These are phyloP conservation scores for Suhomyces ambrosiae DNA, from an alignment of 1,139 yeast species.

Conservation along the genomic window DNA sequence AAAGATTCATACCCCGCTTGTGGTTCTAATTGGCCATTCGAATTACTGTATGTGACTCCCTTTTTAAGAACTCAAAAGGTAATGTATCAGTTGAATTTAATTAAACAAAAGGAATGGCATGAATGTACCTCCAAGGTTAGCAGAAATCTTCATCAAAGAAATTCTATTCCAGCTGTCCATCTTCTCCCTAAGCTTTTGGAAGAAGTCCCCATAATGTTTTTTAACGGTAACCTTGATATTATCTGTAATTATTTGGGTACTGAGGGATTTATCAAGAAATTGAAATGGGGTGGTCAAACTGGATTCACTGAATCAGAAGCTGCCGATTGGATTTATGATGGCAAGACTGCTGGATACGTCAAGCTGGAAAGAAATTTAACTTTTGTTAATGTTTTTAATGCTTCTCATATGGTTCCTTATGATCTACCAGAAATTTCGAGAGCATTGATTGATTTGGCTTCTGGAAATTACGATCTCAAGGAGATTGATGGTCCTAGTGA, in stretches of 20 bases:
- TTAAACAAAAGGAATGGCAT: conserved; percentile 54
- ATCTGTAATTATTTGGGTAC: conserved; percentile 86
- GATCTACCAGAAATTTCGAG: conserved; percentile 73
- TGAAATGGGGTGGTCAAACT: conserved; percentile 66
- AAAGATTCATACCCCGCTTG: conserved; percentile 80
- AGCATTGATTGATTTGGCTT: conserved; percentile 62
- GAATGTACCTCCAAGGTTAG: conserved; percentile 76
- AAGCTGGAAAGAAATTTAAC: conserved; percentile 70
- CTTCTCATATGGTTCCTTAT: conserved; percentile 95
- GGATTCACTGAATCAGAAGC: conserved; percentile 53
- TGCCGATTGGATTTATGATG: conserved; percentile 57
- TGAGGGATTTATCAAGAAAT: conserved; percentile 58
- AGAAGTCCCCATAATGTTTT: conserved; percentile 66
- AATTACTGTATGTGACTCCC: conserved; percentile 55
- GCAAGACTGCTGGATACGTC: conserved; percentile 52
- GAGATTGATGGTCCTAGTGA: conserved; percentile 15
- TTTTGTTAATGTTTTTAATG: conserved; percentile 68
- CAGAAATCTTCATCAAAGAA: conserved; percentile 48
- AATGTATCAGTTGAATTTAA: conserved; percentile 58
- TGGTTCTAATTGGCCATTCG: conserved; percentile 95
- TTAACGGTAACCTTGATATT: conserved; percentile 86
- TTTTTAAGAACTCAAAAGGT: conserved; percentile 63
- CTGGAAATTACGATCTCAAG: conserved; percentile 34
- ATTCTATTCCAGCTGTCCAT: conserved; percentile 62
- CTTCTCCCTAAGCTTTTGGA: conserved; percentile 66